Base-by-base conservation (phyloP, 768 basidiomycete genomes). In the Fistulinella prunicolor region DNA sequence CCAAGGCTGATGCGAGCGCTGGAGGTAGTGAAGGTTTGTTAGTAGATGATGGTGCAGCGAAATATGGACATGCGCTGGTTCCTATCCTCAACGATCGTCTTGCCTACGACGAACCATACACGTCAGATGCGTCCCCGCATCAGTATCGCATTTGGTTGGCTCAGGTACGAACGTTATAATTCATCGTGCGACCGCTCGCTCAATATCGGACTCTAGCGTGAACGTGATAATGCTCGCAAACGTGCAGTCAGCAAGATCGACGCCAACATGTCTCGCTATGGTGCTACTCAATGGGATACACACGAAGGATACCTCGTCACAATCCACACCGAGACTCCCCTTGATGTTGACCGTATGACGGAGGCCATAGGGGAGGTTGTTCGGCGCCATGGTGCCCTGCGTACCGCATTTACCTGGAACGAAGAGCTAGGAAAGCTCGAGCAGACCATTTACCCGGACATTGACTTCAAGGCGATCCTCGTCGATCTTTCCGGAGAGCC, bases 221-320 rank as follows among this genome's bases (percentile, higher is more conserved):
- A 66, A 23, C 57, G 37, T 20, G 62, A 66, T 38, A 66, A 66
- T 39, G 56, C 62, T 38, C 58, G 62, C 34, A 64, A 58, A 42
- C 63, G 65, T 21, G 37, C 55, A 10, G 55, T 58, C 16, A 64
- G 51, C 40, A 61, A 62, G 44, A 64, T 66, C n/a, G 61, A 64
- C 14, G 48, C 58, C 24, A 63, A 42, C 23, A 66, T 67, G 65
- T 60, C 62, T 38, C 65, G 65, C 34, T 62, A 62, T 17, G 62
- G 65, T n/a, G 64, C 65, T 19, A 66, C 64, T 20, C 64, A 65
- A 12, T 66, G 64, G 62, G 64, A 64, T 34, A 64, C 64, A 4
- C 64, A 65, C 16, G 64, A 65, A 39, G 60, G 64, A 26, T 57
- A 53, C 46, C 53, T 60, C 7, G 46, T 57, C 30, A 57, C 46